Evolutionary conservation across 768 basidiomycete species (phyloP), one percentile per base, ranked within the genome.

Genomic region (Naganishia friedmannii): DNA sequence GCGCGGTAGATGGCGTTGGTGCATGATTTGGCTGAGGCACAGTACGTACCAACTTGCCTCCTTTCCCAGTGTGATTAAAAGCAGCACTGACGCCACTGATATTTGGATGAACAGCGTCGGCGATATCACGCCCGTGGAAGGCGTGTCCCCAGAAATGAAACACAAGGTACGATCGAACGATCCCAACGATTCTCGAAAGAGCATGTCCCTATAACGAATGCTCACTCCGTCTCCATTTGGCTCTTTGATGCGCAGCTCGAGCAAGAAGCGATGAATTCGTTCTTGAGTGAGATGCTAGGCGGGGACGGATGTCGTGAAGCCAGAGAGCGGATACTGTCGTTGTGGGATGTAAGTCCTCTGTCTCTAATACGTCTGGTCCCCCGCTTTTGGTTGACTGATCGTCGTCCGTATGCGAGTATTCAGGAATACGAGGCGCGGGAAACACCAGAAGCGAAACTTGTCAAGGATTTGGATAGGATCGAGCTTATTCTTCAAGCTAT

Each of bases 11-110:
- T 97, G 86, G 87, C 87, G 23, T 74, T 95, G 42, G 91, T 96
- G 17, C 95, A 99, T 77, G 95, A 99, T 81, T 86, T 99, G 17
- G 94, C 94, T 7, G 95, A 99, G 80, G 95, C 95, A 0, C 93
- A 84, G 91, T 89, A 58, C 74, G 72, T 60, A 2, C 42, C 15
- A 60, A 0, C 63, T n/a, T n/a, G 23, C 23, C 60, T 42, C 39
- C 39, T 63, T 12, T 13, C 7, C 23, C 7, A 60, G 28, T 10
- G 15, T 23, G 6, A 12, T 12, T 37, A 4, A 51, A 51, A n/a
- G 23, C 37, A 21, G 32, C 17, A 54, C 26, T 48, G 31, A 12
- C 37, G n/a, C 54, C 46, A 28, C 0, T 31, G 60, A 66, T 48
- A 42, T 23, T 4, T 5, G 7, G 12, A 51, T 51, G 3, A 51